A percentile compares a stretch with the other conserved stretches of the same genome.
Conservation (phyloP, 2,329 filamentous ascomycete genomes). For the Aureobasidium sp. region DNA sequence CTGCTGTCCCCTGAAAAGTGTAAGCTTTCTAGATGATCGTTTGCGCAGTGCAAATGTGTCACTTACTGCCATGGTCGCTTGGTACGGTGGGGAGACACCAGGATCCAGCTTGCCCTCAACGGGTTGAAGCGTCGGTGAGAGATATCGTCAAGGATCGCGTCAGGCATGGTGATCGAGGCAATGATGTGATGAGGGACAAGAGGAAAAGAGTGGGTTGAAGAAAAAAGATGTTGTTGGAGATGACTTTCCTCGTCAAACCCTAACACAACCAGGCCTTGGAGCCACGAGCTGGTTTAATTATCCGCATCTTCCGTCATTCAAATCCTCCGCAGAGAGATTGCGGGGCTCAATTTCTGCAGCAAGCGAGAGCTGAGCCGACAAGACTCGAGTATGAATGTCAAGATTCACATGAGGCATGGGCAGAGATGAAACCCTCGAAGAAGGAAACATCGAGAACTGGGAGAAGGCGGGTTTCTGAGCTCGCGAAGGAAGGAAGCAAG, state of each 20-base stretch:
- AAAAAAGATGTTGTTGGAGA: slow-evolving; percentile 9
- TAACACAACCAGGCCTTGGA: slow-evolving; percentile 4
- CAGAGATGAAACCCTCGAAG: too few species aligned
- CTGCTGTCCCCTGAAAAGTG: slow-evolving; percentile 37
- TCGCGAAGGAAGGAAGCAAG: background rate
- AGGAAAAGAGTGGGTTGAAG: background rate
- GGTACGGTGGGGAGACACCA: slow-evolving; percentile 92
- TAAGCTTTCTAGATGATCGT: background rate
- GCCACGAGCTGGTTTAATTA: slow-evolving; percentile 5
- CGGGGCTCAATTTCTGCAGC: background rate
- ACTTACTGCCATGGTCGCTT: slow-evolving; percentile 94
- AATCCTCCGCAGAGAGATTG: slow-evolving; percentile 6
- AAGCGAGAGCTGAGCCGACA: background rate
- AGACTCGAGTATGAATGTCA: too few species aligned
- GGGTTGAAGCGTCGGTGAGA: slow-evolving; percentile 93
- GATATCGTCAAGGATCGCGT: slow-evolving; percentile 73
- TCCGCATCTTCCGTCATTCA: background rate
- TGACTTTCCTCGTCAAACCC: background rate
- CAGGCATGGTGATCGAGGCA: slow-evolving; percentile 32
- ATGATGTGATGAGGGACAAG: background rate
- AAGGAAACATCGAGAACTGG: too few species aligned
- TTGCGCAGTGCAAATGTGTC: slow-evolving; percentile 68
- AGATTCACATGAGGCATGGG: too few species aligned
- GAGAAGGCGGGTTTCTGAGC: background rate
- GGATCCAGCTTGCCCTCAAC: slow-evolving; percentile 79